Conservation (phyloP, 148 eudicot genomes). For the Vaccinium vitisidaea region DNA sequence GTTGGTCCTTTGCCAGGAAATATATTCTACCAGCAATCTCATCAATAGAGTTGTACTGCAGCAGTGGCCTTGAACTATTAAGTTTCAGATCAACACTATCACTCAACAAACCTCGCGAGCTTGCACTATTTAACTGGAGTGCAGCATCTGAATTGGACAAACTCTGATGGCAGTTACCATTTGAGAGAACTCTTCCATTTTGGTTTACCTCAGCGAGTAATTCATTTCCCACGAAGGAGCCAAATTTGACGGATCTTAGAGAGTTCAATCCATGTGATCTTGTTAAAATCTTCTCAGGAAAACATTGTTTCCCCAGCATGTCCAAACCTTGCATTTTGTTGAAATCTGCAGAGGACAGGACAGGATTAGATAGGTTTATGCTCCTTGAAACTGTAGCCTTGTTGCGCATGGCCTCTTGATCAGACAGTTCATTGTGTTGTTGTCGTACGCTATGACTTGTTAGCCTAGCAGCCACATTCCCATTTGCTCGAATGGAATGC, state of each 20-base stretch:
- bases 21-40: constrained; percentile 33
- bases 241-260: constrained; percentile 27
- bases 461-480: constrained; percentile 17
- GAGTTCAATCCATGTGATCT: constrained; percentile 26
- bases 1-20: constrained; percentile 38
- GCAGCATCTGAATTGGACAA: constrained; percentile 5
- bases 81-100: constrained; percentile 18
- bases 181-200: constrained; percentile 27
- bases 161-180: constrained; percentile 9
- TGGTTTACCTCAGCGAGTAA: constrained; percentile 17
- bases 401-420: constrained; percentile 21
- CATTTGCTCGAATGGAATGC: constrained; percentile 17
- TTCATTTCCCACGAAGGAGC: constrained; percentile 25
- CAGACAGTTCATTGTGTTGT: constrained; percentile 13
- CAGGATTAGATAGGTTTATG: constrained; percentile 9
- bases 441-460: constrained; percentile 14
- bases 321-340: constrained; percentile 15
- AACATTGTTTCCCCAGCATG: constrained; percentile 18
- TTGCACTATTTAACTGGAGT: constrained; percentile 11
- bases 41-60: constrained; percentile 26
- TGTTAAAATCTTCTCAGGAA: constrained; percentile 29
- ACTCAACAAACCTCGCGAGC: background rate
- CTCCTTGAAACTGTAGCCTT: constrained; percentile 17
- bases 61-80: constrained; percentile 20
- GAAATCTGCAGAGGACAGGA: constrained; percentile 12